Evolutionary conservation across 2,329 filamentous ascomycete species (phyloP), one percentile per base, ranked within the genome.

Genomic region (Aspergillus terreus): DNA sequence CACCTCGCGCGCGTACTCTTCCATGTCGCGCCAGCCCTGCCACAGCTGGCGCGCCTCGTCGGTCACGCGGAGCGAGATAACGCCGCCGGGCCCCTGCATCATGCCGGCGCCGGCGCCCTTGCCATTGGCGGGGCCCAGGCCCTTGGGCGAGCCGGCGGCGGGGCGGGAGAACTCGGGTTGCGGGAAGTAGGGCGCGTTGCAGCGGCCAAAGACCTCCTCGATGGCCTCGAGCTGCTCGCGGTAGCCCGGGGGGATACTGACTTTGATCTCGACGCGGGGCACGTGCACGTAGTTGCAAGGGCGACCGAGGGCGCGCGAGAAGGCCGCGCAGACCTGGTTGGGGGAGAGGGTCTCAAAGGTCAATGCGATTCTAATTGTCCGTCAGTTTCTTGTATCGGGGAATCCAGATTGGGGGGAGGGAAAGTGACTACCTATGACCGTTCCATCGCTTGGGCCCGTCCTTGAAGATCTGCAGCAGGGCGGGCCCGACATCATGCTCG

Each of bases 1-100:
- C 25, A 95, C 91, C 69, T 97, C 94, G 45, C 88, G 81, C 1
- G 92, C 92, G 69, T 97, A 99, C 71, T 97, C 94, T 67, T 96
- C 91, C 60, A 97, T 81, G 27, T 90, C 88, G 49, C 94, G 81
- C 59, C 90, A 90, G 4, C 91, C 94, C 67, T 95, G 90, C 94
- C 94, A 97, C 21, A 99, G 76, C 61, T 87, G 81, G 55, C 92
- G 77, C 1, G 92, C 89, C 59, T 90, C 84, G 7, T 81, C 79
- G 0, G 91, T 90, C 58, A 88, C 88, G 58, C 80, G 83, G 74
- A 66, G 85, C 82, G 51, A 89, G 74, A 73, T 61, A 6, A 73
- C 66, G 76, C 80, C 70, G 82, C 85, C 50, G 85, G 72, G 21
- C 35, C 69, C 69, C 57, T 72, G 69, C 69, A 72, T 72, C 66